These are phyloP conservation scores for Tolypocladium ovalisporum DNA, from an alignment of 2,329 filamentous ascomycete genomes.

Conservation along the genomic window DNA sequence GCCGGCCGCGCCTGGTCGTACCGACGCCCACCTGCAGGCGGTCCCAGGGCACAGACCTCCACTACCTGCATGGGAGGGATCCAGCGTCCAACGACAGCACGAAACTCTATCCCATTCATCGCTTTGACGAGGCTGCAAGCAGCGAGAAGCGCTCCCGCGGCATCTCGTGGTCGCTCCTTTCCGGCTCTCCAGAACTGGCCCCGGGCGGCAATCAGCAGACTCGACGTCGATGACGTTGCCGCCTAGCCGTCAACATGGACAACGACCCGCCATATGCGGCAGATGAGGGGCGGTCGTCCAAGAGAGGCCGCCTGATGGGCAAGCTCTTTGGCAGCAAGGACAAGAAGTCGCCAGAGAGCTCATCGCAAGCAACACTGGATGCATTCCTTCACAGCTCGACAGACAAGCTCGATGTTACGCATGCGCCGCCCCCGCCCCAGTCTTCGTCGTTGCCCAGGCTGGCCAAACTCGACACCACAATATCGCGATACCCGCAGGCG, in stretches of 20 bases:
- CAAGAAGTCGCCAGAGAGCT: slow-evolving; percentile 19
- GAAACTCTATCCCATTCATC: background rate
- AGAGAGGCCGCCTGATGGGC: slow-evolving; percentile 49
- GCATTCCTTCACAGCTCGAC: slow-evolving; percentile 47
- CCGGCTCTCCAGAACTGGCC: background rate
- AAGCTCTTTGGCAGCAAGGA: slow-evolving; percentile 46
- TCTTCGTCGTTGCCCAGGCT: slow-evolving; percentile 35
- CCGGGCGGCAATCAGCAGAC: slow-evolving; percentile 4
- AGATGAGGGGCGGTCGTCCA: slow-evolving; percentile 30
- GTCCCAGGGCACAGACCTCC: background rate
- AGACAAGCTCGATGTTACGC: slow-evolving; percentile 43
- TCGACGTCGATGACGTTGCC: slow-evolving; percentile 18
- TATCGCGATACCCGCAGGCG: slow-evolving; percentile 45
- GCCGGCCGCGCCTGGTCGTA: background rate
- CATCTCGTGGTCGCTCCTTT: background rate
- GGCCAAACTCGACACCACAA: slow-evolving; percentile 45
- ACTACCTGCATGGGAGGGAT: background rate
- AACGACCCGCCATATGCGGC: slow-evolving; percentile 28
- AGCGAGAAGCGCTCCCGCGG: background rate
- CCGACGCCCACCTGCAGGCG: background rate
- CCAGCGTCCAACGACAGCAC: background rate
- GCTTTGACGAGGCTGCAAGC: background rate
- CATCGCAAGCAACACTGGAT: slow-evolving; percentile 36
- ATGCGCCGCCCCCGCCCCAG: slow-evolving; percentile 34
- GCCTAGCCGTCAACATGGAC: slow-evolving; percentile 27